Base-by-base conservation (phyloP, 2,329 filamentous ascomycete genomes). In the Penicillium crustosum region DNA sequence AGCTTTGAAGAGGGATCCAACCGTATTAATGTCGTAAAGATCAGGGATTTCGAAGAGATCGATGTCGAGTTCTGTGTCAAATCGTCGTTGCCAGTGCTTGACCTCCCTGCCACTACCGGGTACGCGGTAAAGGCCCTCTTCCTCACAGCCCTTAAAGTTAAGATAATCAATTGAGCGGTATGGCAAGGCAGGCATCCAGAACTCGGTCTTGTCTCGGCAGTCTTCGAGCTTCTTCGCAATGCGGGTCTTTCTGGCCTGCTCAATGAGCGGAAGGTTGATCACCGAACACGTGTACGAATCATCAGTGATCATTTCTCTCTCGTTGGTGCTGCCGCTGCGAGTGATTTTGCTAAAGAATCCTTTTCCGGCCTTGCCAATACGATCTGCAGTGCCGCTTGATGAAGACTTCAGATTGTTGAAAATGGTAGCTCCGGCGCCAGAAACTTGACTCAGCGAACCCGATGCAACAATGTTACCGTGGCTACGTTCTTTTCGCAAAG, bases 151-250 rank as follows among this genome's bases (percentile, higher is more conserved):
- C 71, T 94, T 95, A 76, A 93, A 94, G 74, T 97, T 97, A 52
- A 97, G 81, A 73, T 96, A 97, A 77, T 97, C 93, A 64, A 97
- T 97, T 58, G 92, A 95, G 62, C 93, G 84, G 89, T 93, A 97
- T 0, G 93, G 93, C 58, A 97, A 88, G 7, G 92, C 90, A 13
- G 93, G 93, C 93, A 97, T 96, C 93, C 93, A 97, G 71, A 95
- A 97, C 70, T 97, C 93, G 0, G 93, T 97, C 81, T 97, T 97
- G 71, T 97, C 93, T 61, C 88, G 86, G 10, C 93, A 96, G 60
- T 90, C 86, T 70, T 95, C 91, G 43, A 97, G 79, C 31, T 89
- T 86, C 75, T 93, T 95, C 8, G 92, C 95, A 71, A 97, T 97
- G 62, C 93, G 85, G 0, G 93, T 97, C 62, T 87, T 81, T n/a